These are phyloP conservation scores for Kluyveromyces starmeri DNA, from an alignment of 805 yeast species.

Conservation along the genomic window DNA sequence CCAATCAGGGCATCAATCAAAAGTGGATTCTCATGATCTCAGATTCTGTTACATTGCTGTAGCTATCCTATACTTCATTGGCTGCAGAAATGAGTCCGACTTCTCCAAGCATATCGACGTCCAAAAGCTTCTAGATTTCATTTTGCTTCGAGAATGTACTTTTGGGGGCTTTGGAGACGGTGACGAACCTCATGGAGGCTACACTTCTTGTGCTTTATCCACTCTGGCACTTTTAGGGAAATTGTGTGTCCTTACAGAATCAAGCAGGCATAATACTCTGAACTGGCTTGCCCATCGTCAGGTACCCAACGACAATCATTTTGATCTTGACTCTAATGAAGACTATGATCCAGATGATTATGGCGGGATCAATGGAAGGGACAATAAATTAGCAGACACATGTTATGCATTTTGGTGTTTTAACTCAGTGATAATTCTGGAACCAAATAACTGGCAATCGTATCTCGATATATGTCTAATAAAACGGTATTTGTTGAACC, in stretches of 20 bases:
- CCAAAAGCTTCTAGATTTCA: conserved; percentile 31
- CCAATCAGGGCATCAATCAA: conserved; percentile 24
- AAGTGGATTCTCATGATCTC: conserved; percentile 56
- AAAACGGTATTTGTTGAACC: conserved; percentile 36
- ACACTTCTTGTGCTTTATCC: conserved; percentile 76
- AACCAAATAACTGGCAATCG: conserved; percentile 10
- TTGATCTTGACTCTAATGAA: conserved; percentile 25
- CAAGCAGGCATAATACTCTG: conserved; percentile 34
- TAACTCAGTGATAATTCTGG: conserved; percentile 45
- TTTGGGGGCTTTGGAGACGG: conserved; percentile 67
- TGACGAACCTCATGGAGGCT: conserved; percentile 77
- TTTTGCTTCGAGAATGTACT: conserved; percentile 31
- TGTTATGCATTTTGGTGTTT: conserved; percentile 84
- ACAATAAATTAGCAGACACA: conserved; percentile 76
- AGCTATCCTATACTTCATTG: conserved; percentile 46
- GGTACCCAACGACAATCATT: conserved; percentile 20
- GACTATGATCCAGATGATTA: conserved; percentile 39
- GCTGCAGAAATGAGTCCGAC: conserved; percentile 17
- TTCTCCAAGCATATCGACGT: conserved; percentile 35
- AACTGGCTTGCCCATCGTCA: conserved; percentile 64
- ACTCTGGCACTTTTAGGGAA: conserved; percentile 38
- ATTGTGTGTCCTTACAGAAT: conserved; percentile 14
- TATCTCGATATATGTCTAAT: conserved; percentile 6
- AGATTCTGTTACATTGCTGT: conserved; percentile 69
- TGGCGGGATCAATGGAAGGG: conserved; percentile 84